Evolutionary conservation across 768 basidiomycete species (phyloP).

Genomic region (Boletus bicolor): DNA sequence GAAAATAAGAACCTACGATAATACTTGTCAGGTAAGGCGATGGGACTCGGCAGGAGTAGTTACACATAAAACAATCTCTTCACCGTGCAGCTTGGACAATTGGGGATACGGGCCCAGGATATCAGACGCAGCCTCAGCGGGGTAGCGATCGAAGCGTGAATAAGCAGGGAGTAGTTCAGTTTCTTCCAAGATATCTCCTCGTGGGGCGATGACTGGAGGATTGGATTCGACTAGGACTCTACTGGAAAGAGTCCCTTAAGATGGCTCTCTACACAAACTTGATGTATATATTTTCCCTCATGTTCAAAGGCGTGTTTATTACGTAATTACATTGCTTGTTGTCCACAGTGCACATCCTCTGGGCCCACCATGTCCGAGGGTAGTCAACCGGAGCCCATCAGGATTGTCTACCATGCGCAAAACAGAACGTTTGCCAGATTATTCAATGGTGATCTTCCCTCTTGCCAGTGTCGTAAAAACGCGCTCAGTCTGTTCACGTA

Average conservation of each 20-base stretch:
- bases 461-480: background rate
- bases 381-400: slow-evolving; percentile 4
- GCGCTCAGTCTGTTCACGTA: slow-evolving; percentile 27
- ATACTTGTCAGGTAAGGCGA: too few species aligned
- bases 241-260: background rate
- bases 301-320: background rate
- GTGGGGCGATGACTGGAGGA: background rate
- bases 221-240: background rate
- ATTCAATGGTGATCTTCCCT: slow-evolving; percentile 36
- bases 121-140: slow-evolving; percentile 9
- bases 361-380: slow-evolving; percentile 10
- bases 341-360: background rate
- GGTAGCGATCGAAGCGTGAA: slow-evolving; percentile 27
- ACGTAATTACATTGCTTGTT: background rate
- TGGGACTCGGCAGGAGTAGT: too few species aligned
- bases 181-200: slow-evolving; percentile 2
- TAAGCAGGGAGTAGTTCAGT: slow-evolving; percentile 23
- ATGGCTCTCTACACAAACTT: background rate
- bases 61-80: background rate
- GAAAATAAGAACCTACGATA: too few species aligned
- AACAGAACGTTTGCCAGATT: slow-evolving; percentile 39
- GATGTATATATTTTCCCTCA: too few species aligned
- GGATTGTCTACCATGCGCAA: slow-evolving; percentile 39
- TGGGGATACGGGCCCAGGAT: slow-evolving; percentile 30
- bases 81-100: slow-evolving; percentile 6